These are phyloP conservation scores for Diaporthe vaccinii DNA, from an alignment of 2,329 filamentous ascomycete species.

Conservation along the genomic window DNA sequence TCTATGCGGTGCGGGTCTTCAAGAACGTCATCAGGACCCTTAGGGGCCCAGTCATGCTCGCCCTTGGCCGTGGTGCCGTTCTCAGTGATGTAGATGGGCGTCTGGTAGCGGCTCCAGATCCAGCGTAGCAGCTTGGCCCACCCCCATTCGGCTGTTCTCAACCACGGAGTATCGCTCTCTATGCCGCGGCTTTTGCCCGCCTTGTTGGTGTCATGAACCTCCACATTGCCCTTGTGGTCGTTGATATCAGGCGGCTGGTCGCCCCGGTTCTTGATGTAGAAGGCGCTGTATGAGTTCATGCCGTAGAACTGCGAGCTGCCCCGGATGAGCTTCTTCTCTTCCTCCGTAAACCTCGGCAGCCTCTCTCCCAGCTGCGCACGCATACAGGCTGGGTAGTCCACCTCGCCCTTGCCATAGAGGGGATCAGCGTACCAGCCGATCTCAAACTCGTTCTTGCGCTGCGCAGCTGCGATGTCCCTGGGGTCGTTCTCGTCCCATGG, in stretches of 20 bases:
- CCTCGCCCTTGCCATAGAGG: slow-evolving; percentile 52
- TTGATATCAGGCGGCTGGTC: slow-evolving; percentile 52
- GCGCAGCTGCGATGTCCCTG: slow-evolving; percentile 53
- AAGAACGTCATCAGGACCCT: slow-evolving; percentile 49
- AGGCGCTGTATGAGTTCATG: slow-evolving; percentile 59
- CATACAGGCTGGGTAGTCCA: slow-evolving; percentile 57
- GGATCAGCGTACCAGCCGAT: slow-evolving; percentile 59
- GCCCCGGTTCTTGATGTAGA: slow-evolving; percentile 52
- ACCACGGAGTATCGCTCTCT: slow-evolving; percentile 56
- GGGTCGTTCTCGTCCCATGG: slow-evolving; percentile 54
- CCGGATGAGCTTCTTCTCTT: slow-evolving; percentile 54
- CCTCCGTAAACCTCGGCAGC: slow-evolving; percentile 54
- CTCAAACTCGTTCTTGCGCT: slow-evolving; percentile 57
- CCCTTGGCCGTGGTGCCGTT: slow-evolving; percentile 58
- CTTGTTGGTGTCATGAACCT: slow-evolving; percentile 53
- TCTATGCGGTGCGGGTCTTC: slow-evolving; percentile 55
- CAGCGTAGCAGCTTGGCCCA: slow-evolving; percentile 55
- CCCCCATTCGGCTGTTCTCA: slow-evolving; percentile 54
- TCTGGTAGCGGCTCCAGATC: slow-evolving; percentile 56
- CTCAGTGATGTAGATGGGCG: slow-evolving; percentile 59
- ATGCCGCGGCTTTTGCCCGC: slow-evolving; percentile 50
- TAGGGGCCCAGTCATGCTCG: slow-evolving; percentile 52
- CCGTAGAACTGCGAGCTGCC: slow-evolving; percentile 56
- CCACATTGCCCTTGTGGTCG: slow-evolving; percentile 57
- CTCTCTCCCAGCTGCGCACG: slow-evolving; percentile 54